A percentile compares a stretch with the other conserved stretches of the same genome.
These are phyloP conservation scores for Acacia concinna DNA, from an alignment of 331 rosid species.

Conservation along the genomic window DNA sequence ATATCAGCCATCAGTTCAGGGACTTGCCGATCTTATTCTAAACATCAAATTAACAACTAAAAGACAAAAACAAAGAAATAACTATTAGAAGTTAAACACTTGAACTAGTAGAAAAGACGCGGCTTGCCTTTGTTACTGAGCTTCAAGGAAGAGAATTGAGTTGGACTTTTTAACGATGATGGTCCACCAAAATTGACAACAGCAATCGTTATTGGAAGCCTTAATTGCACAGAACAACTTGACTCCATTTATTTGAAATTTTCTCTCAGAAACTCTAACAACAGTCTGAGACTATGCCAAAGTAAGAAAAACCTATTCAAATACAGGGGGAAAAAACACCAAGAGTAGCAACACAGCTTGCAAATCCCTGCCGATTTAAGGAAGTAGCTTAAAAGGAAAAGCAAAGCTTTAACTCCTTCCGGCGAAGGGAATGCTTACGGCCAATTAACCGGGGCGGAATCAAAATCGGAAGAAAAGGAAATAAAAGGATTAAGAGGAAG, in stretches of 20 bases:
- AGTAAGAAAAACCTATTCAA: not conserved
- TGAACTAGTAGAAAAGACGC: not conserved
- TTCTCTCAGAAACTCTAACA: not conserved
- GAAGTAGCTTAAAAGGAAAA: not conserved
- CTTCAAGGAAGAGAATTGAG: slow-evolving; percentile 28
- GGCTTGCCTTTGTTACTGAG: slow-evolving; percentile 32
- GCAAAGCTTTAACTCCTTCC: not conserved
- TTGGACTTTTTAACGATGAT: slow-evolving; percentile 28
- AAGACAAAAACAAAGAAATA: not conserved
- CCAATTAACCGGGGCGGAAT: not conserved
- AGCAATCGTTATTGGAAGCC: slow-evolving; percentile 29
- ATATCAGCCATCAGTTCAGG: not conserved
- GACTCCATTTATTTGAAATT: slow-evolving; percentile 31
- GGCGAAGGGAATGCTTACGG: not conserved
- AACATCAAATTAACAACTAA: not conserved
- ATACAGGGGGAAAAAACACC: not conserved
- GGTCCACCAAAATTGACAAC: slow-evolving; percentile 23
- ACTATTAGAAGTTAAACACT: not conserved
- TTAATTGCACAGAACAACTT: slow-evolving; percentile 34
- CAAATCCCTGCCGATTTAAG: not conserved
- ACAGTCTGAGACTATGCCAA: not conserved
- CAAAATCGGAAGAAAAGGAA: not conserved
- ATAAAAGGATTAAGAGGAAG: no score
- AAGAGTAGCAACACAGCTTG: not conserved
- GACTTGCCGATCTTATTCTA: not conserved